Evolutionary conservation across 805 yeast genomes (phyloP).

Genomic region (Wickerhamomyces silvicola): DNA sequence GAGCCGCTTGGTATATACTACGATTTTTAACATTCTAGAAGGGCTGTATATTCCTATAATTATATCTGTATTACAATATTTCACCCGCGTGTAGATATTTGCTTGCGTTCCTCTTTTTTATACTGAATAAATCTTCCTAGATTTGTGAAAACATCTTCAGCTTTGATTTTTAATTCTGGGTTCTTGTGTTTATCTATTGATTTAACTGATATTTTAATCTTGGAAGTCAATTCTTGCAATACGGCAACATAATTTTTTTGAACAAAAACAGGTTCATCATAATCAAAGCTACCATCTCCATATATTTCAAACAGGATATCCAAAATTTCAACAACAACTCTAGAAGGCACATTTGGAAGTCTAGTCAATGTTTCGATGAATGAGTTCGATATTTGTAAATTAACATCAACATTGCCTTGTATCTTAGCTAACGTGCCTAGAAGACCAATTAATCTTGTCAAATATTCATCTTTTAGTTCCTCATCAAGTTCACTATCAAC

Average conservation of each 20-base stretch:
- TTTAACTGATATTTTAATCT: constrained; percentile 49
- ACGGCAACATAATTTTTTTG: constrained; percentile 37
- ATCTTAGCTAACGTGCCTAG: constrained; percentile 43
- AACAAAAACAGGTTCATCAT: constrained; percentile 66
- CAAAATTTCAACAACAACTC: constrained; percentile 50
- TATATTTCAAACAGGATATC: constrained; percentile 72
- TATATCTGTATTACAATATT: no score
- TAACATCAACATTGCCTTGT: constrained; percentile 38
- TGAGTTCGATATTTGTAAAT: constrained; percentile 39
- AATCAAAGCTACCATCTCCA: constrained; percentile 61
- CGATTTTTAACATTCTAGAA: no score
- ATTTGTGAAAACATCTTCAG: constrained; percentile 61
- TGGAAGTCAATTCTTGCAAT: constrained; percentile 38
- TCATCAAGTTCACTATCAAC: constrained; percentile 12
- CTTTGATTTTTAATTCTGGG: constrained; percentile 49
- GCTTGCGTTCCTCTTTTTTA: constrained; percentile 42
- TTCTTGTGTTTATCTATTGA: constrained; percentile 60
- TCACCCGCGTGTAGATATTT: no score
- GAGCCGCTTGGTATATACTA: no score
- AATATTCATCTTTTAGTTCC: constrained; percentile 30
- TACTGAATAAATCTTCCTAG: constrained; percentile 73
- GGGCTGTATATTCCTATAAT: no score
- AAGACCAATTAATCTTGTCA: constrained; percentile 44
- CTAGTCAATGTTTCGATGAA: constrained; percentile 27
- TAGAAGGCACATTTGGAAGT: constrained; percentile 26